Percentiles rank a stretch among this genome's conserved stretches.
These are phyloP conservation scores for Fusarium agapanthi DNA, from an alignment of 2,329 filamentous ascomycete species.

Conservation along the genomic window DNA sequence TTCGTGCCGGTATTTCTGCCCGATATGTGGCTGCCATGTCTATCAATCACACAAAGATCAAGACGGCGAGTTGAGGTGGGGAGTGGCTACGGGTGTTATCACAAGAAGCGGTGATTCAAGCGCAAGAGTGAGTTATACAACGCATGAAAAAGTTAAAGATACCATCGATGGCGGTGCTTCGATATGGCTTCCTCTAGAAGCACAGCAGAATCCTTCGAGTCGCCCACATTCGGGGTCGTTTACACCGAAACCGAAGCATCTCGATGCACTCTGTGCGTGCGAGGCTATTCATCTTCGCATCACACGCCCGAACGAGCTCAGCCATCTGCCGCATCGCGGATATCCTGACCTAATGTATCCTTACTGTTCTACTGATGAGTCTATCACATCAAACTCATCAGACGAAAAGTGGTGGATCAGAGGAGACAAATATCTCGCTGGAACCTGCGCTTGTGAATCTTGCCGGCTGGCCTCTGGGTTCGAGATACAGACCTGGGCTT, in stretches of 20 bases:
- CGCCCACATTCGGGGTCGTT: background rate
- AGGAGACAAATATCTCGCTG: slow-evolving; percentile 64
- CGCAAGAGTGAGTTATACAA: background rate
- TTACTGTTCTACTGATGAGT: slow-evolving; percentile 49
- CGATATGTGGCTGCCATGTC: slow-evolving; percentile 53
- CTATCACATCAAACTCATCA: slow-evolving; percentile 51
- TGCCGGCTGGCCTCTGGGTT: slow-evolving; percentile 70
- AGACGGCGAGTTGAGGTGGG: slow-evolving; percentile 38
- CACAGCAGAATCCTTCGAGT: background rate
- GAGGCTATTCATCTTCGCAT: slow-evolving; percentile 64
- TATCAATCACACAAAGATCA: slow-evolving; percentile 38
- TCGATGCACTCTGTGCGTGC: slow-evolving; percentile 43
- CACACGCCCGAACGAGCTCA: slow-evolving; percentile 60
- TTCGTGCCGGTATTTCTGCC: slow-evolving; percentile 50
- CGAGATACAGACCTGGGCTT: slow-evolving; percentile 73
- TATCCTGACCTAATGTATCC: slow-evolving; percentile 63
- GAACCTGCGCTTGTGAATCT: slow-evolving; percentile 68
- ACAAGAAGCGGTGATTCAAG: background rate
- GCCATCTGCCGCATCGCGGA: slow-evolving; percentile 47
- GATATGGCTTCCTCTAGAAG: slow-evolving; percentile 37
- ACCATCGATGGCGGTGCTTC: slow-evolving; percentile 51
- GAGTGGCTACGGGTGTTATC: slow-evolving; percentile 51
- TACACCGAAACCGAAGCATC: background rate
- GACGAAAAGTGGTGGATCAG: slow-evolving; percentile 68
- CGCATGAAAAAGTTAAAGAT: slow-evolving; percentile 40